Base-by-base conservation (phyloP, 1,139 yeast genomes). In the Yamadazyma mexicana region DNA sequence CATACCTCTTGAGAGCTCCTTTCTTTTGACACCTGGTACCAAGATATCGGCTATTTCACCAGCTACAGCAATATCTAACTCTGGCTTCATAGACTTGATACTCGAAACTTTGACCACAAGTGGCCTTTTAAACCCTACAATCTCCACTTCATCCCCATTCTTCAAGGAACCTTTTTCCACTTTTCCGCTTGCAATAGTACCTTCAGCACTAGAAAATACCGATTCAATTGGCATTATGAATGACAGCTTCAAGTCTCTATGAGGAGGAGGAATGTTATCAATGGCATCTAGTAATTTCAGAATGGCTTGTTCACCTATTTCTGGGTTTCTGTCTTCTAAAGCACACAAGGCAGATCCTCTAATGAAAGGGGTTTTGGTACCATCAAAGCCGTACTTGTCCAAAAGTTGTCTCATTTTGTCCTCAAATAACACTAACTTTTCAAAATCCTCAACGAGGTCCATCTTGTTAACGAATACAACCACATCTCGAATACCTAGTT, bases 281-380 rank as follows among this genome's bases (percentile, higher is more conserved):
- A 92, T 91, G 50, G 96, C 95, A 47, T 81, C 89, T 72, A 92
- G 79, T 59, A 92, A 78, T 68, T 86, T 87, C 63, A 73, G 66
- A 56, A 94, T 85, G 49, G 96, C 84, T 62, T 89, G 73, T 55
- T 74, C 80, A 69, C 99, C 99, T 60, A 92, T 91, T 72, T 89
- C 98, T 50, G 95, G 95, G 64, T 82, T 72, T 61, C 74, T 81
- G 56, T 77, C 85, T 73, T 92, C 96, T 57, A 92, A 79, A 54
- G 98, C 98, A 71, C 96, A 87, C 59, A 92, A 77, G 55, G 98
- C 99, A 60, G 98, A 91, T 55, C 99, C 99, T 96, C 92, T 91
- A 54, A 94, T 74, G 49, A 92, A 97, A 47, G 99, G 98, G 49
- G 96, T 84, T 71, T 91, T 85, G 61, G 94, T 98, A 73, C 98